Base-by-base conservation (phyloP, 2,329 filamentous ascomycete genomes). In the Cercospora janseana region DNA sequence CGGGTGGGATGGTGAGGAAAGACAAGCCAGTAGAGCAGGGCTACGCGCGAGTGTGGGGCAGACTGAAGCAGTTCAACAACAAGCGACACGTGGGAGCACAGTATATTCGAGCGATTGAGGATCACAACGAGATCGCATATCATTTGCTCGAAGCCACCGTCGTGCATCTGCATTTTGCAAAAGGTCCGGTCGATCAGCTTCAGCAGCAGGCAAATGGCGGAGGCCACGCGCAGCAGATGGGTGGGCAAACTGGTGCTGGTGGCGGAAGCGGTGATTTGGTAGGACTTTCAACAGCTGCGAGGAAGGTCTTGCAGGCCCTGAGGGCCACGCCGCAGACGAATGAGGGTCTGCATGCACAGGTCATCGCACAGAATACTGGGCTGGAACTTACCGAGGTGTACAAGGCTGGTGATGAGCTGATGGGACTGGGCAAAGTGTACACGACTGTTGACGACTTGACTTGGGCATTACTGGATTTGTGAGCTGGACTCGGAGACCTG, bases 391-490 rank as follows among this genome's bases (percentile, higher is more conserved):
- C 77, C 20, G 88, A 94, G 37, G 86, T 93, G 10, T 74, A 84
- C 60, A 81, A 79, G 45, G 91, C 83, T n/a, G 82, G 87, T 7
- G 88, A 95, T 61, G 90, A 97, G 70, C 70, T 98, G 64, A 70
- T 89, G 34, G 76, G 76, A 2, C 72, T 81, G 48, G 88, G 90
- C 23, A 66, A 88, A 61, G 88, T 95, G 58, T 98, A 89, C 72
- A 88, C 89, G 21, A 98, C 94, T 7, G 79, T 95, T 49, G 90
- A 97, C 70, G 92, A 97, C 64, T 80, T 88, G 70, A 97, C 92
- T 1, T 97, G 88, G 85, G 88, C 89, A 34, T 75, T 95, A 56
- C 74, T 96, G 54, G 88, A 94, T 52, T 81, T 78, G 56, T 84
- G 68, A 68, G 58, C 41, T 8, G 27, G 28, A n/a, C 3, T 6